Percentiles rank a stretch among this genome's conserved stretches.
Evolutionary conservation across 768 basidiomycete genomes (phyloP).

Genomic region (Podaxis sp.): DNA sequence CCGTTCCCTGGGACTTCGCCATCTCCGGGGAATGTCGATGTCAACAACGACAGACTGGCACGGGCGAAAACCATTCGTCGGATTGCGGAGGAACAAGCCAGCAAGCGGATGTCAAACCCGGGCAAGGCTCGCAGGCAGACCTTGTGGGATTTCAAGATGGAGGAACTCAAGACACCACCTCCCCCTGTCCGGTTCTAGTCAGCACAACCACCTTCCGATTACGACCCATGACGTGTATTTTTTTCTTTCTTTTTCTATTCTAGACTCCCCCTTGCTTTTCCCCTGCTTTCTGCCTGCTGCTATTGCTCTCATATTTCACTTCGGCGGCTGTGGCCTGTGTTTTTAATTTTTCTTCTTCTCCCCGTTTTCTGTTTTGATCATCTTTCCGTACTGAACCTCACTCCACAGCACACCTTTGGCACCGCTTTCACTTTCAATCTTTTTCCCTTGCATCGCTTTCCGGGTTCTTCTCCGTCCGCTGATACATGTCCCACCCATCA

Average conservation of each 20-base stretch:
- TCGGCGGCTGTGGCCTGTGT: neutral
- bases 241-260: neutral
- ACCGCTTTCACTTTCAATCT: neutral
- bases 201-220: neutral
- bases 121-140: constrained; percentile 36
- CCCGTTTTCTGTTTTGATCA: neutral
- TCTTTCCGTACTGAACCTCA: neutral
- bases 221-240: neutral
- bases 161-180: constrained; percentile 33
- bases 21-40: neutral
- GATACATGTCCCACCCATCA: neutral
- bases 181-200: neutral
- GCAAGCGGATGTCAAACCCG: constrained; percentile 47
- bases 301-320: too few relatives aligned
- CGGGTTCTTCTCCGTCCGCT: neutral
- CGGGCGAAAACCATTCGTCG: constrained; percentile 78
- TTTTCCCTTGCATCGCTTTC: neutral
- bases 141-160: constrained; percentile 41
- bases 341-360: neutral
- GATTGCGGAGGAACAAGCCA: constrained; percentile 73
- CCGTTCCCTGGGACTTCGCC: neutral
- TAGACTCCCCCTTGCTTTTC: neutral
- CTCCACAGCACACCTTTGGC: neutral
- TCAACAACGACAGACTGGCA: constrained; percentile 25
- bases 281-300: neutral